Base-by-base conservation (phyloP, 2,329 filamentous ascomycete species). In the Clonostachys rosea region DNA sequence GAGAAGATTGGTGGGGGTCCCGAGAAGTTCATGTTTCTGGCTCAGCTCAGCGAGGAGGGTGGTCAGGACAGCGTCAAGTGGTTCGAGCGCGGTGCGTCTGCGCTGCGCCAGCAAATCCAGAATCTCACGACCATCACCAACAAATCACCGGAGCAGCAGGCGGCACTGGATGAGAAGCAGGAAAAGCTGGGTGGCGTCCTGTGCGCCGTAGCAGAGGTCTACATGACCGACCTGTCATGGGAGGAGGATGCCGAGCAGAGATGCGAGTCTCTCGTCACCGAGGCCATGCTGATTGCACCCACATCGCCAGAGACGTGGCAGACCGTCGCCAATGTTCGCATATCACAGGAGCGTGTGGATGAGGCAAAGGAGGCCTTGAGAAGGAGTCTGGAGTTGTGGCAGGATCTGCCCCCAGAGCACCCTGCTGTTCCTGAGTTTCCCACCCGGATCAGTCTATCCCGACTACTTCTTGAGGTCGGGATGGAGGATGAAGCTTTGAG, bases 181-280 rank as follows among this genome's bases (percentile, higher is more conserved):
- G 75, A 77, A 54, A 94, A 94, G 67, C 76, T 97, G 35, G 89
- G 91, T 3, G 90, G 90, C 56, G 89, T 91, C n/a, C 78, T 99
- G 35, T 99, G 95, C 67, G 90, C 89, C 30, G 89, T 97, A 50
- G 85, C 89, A 7, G 94, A 99, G 71, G 90, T 99, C 44, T 99
- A 96, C 74, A 99, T 99, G 94, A 99, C 94, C 11, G 94, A 99
- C 71, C 71, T 97, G 57, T 94, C 88, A 59, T 94, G 81, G 89
- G 91, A 96, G 68, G 83, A 84, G 45, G 91, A 96, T 61, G 94
- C 92, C 6, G 94, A 99, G 71, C 74, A 80, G 54, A 81, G 86
- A 55, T 99, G 95, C 72, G 92, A 99, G 68, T 73, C 81, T 6
- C 82, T 96, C 49, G 82, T 97, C 53, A 95, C 91, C 6, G 91